Conservation (phyloP, 441 rosid species). For the Biscutella laevigata region DNA sequence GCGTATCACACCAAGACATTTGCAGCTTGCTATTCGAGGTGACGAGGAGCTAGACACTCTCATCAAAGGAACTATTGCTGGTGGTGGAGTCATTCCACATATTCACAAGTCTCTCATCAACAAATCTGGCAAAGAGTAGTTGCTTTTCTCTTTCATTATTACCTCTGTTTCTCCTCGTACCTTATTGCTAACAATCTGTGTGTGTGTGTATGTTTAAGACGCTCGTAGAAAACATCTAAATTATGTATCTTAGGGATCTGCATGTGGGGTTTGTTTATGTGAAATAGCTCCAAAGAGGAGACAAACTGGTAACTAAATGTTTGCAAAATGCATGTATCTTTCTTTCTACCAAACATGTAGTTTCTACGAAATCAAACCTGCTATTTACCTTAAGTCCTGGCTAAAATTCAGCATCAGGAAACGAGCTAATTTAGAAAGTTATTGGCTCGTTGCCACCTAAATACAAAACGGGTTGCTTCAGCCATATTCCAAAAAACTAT, state of each 20-base stretch:
- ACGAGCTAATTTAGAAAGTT: not conserved
- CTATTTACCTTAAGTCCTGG: conserved; percentile 8
- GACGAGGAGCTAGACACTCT: conserved; percentile 72
- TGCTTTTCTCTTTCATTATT: conserved; percentile 37
- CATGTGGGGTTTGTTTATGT: not conserved
- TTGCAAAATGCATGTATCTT: conserved; percentile 8
- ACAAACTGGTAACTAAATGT: not conserved
- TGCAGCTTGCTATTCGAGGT: conserved; percentile 72
- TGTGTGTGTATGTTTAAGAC: conserved; percentile 6
- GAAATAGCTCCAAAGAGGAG: not conserved
- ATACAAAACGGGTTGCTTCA: not conserved
- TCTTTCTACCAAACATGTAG: too few relatives aligned
- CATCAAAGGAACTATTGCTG: conserved; percentile 71
- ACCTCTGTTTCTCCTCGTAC: conserved; percentile 18
- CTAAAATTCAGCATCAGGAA: conserved; percentile 1
- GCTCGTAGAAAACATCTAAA: conserved; percentile 5
- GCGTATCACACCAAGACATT: conserved; percentile 60
- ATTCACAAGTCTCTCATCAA: conserved; percentile 75
- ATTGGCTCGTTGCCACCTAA: conserved; percentile 9
- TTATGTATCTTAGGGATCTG: not conserved
- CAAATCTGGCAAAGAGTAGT: conserved; percentile 62
- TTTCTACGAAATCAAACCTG: not conserved
- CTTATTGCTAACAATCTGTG: not conserved
- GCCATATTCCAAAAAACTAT: not conserved
- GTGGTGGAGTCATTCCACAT: conserved; percentile 71